Base-by-base conservation (phyloP, 2,329 filamentous ascomycete species). In the Decorospora gaudefroyi region DNA sequence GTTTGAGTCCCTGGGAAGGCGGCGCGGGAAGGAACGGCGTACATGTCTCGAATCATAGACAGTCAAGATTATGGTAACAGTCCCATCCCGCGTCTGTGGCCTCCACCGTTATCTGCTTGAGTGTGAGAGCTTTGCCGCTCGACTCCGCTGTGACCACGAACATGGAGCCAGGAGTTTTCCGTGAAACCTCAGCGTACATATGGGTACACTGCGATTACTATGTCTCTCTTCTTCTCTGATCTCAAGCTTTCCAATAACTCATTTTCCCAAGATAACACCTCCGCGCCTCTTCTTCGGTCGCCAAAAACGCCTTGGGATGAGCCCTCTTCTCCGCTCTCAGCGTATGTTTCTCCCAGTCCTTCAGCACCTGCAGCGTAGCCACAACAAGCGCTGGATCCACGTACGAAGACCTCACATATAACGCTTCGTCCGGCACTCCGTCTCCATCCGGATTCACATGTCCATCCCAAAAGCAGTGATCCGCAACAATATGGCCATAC, bases 391-490 rank as follows among this genome's bases (percentile, higher is more conserved):
- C 55, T 2, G 55, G 51, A 28, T 68, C 62, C 3, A 66, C 53
- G 1, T 11, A 27, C 3, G 42, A 19, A 7, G 55, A 59, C 6
- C 65, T 59, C 17, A 69, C 61, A 25, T 59, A 45, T 4, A 68
- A 23, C 4, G 62, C 53, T 43, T 69, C 65, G 30, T 67, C 65
- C 1, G 66, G 66, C 1, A 61, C 25, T 18, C 50, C 55, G 4
- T 54, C 55, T 33, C 55, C 61, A 12, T 12, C 31, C 6, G 46
- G 23, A 6, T 58, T 49, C 1, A 57, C 37, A 31, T 57, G 56
- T 6, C 66, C 66, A 16, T 69, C 65, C 64, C 63, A 68, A 32
- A 60, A 68, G 2, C 62, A 51, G 27, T 69, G 66, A 25, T 69
- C 66, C 19, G 66, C 66, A 4, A 68, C 60, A n/a, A 69, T 67